These are phyloP conservation scores for Cryptomeria japonica DNA, from an alignment of 75 land plant genomes.

Conservation along the genomic window DNA sequence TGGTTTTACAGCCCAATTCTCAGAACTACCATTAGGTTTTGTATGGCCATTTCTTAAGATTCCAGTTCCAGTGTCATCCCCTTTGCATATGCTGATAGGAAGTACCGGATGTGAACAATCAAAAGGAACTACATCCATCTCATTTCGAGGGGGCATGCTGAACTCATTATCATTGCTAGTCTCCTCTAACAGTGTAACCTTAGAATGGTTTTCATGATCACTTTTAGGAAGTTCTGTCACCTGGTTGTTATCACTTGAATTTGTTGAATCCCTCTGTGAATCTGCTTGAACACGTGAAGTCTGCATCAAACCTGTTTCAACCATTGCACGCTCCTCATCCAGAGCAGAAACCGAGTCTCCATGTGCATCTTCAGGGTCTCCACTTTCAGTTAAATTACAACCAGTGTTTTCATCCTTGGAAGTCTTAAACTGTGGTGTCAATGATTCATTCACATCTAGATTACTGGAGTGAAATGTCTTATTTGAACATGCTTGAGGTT, in stretches of 20 bases:
- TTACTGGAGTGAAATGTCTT: slow-evolving; percentile 19
- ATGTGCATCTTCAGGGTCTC: slow-evolving; percentile 16
- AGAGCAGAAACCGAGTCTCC: slow-evolving; percentile 35
- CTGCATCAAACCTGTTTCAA: background rate
- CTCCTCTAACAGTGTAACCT: slow-evolving; percentile 17
- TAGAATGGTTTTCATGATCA: slow-evolving; percentile 24
- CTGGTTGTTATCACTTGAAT: slow-evolving; percentile 27
- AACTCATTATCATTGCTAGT: slow-evolving; percentile 28
- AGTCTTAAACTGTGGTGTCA: slow-evolving; percentile 16
- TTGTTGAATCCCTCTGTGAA: slow-evolving; percentile 34
- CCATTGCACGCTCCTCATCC: slow-evolving; percentile 29
- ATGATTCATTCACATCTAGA: slow-evolving; percentile 12
- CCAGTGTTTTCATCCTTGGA: background rate
- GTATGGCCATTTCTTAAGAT: slow-evolving; percentile 9
- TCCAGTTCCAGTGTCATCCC: slow-evolving; percentile 20
- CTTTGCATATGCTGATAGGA: slow-evolving; percentile 22
- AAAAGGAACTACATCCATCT: slow-evolving; percentile 30
- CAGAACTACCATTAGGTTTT: slow-evolving; percentile 11
- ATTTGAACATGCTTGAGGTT: slow-evolving; percentile 1
- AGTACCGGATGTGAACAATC: slow-evolving; percentile 25
- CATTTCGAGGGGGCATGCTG: slow-evolving; percentile 15
- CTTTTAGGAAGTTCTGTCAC: slow-evolving; percentile 11
- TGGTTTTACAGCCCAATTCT: slow-evolving; percentile 12
- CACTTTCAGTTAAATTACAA: background rate
- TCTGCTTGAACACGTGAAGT: slow-evolving; percentile 12